Evolutionary conservation across 441 rosid species (phyloP).

Genomic region (Breynia disticha): DNA sequence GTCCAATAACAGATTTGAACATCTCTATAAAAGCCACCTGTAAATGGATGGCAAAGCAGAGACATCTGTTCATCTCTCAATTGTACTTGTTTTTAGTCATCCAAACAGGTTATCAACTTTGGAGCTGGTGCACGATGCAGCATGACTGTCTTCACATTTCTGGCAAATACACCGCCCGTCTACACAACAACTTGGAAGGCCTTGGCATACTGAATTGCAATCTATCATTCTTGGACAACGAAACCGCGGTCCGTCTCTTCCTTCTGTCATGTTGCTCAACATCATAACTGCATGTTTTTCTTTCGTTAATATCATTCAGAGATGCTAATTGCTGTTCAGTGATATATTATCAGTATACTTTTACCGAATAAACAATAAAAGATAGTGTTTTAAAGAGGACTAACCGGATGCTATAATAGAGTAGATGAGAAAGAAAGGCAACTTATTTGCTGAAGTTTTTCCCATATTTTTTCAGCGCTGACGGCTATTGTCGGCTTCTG

Average conservation of each 20-base stretch:
- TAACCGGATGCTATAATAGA: too few species aligned
- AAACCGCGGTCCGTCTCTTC: not conserved
- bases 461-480: too few species aligned
- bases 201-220: slow-evolving; percentile 1
- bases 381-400: too few species aligned
- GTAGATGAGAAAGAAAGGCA: too few species aligned
- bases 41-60: too few species aligned
- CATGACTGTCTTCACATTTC: not conserved
- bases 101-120: not conserved
- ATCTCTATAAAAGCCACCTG: too few species aligned
- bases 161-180: slow-evolving; percentile 4
- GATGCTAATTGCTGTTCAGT: not conserved
- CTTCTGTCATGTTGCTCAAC: not conserved
- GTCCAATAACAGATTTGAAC: too few species aligned
- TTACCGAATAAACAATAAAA: too few species aligned
- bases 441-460: too few species aligned
- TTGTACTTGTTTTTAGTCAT: not conserved
- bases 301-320: not conserved
- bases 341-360: too few species aligned
- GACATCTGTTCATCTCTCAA: too few species aligned
- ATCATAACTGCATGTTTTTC: not conserved
- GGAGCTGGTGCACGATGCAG: not conserved
- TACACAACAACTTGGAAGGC: slow-evolving; percentile 4
- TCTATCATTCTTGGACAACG: slow-evolving; percentile 2
- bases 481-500: too few species aligned